Evolutionary conservation across 169 alveolate species (phyloP).

Genomic region (Plasmodium chabaudi): DNA sequence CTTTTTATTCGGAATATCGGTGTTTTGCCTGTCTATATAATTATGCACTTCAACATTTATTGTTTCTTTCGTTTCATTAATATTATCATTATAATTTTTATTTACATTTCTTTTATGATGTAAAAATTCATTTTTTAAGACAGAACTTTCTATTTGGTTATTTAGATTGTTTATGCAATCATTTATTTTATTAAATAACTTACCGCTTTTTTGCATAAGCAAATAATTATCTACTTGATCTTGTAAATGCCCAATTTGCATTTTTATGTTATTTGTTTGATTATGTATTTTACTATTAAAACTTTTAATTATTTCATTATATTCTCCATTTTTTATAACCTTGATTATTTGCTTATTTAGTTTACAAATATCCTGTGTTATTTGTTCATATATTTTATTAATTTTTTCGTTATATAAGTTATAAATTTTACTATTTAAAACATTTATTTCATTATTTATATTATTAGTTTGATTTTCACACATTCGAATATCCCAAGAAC

Average conservation of each 20-base stretch:
- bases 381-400: slow-evolving; percentile 42
- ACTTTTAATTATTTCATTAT: background rate
- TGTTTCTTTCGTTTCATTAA: too few species aligned
- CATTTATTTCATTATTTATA: slow-evolving; percentile 29
- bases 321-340: background rate
- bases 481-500: background rate
- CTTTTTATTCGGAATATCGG: too few species aligned
- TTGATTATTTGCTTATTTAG: slow-evolving; percentile 21
- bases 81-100: too few species aligned
- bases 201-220: slow-evolving; percentile 27
- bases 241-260: slow-evolving; percentile 12
- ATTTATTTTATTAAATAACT: slow-evolving; percentile 33
- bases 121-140: too few species aligned
- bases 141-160: slow-evolving; percentile 16
- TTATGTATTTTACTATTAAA: slow-evolving; percentile 5
- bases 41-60: too few species aligned
- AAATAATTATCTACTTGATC: slow-evolving; percentile 30
- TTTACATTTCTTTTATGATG: too few species aligned
- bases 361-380: background rate
- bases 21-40: too few species aligned
- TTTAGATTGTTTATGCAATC: slow-evolving; percentile 24
- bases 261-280: slow-evolving; percentile 36
- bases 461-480: slow-evolving; percentile 22
- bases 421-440: slow-evolving; percentile 24
- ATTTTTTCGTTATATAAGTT: slow-evolving; percentile 30